A percentile compares a stretch with the other conserved stretches of the same genome.
Evolutionary conservation across 2,329 filamentous ascomycete genomes (phyloP).

Genomic region (Aspergillus versicolor): DNA sequence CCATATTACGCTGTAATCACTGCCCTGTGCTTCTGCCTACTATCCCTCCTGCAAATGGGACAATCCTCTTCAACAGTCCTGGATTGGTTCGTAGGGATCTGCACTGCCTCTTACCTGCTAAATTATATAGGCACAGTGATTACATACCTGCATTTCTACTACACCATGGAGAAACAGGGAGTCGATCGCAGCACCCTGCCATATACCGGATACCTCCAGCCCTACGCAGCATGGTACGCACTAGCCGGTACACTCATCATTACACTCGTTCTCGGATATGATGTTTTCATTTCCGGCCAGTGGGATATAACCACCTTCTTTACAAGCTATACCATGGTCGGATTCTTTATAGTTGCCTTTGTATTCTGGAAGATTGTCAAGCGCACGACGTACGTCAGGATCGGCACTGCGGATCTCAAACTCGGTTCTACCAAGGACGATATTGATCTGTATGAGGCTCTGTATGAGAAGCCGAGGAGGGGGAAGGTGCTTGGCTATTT

Average conservation of each 20-base stretch:
- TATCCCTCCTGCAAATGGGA: not conserved
- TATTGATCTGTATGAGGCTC: slow-evolving; percentile 27
- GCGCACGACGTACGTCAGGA: slow-evolving; percentile 55
- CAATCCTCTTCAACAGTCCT: not conserved
- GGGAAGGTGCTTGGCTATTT: slow-evolving; percentile 1
- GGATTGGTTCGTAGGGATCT: not conserved
- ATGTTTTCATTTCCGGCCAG: slow-evolving; percentile 64
- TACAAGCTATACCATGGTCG: slow-evolving; percentile 67
- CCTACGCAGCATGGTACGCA: slow-evolving; percentile 67
- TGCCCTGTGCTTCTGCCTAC: not conserved
- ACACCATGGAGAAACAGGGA: slow-evolving; percentile 65
- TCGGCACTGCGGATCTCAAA: slow-evolving; percentile 58
- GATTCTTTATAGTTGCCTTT: slow-evolving; percentile 65
- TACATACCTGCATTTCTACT: slow-evolving; percentile 69
- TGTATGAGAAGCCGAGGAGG: not conserved
- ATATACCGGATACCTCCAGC: slow-evolving; percentile 66
- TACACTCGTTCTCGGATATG: slow-evolving; percentile 69
- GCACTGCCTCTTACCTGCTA: not conserved
- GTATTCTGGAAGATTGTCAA: slow-evolving; percentile 67
- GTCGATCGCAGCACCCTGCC: slow-evolving; percentile 66
- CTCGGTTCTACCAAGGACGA: slow-evolving; percentile 23
- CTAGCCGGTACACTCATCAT: slow-evolving; percentile 64
- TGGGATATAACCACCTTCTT: slow-evolving; percentile 68
- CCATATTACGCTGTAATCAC: not conserved
- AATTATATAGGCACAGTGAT: slow-evolving; percentile 24